Base-by-base conservation (phyloP, 495 filamentous ascomycete species). In the Penicillium arizonense region DNA sequence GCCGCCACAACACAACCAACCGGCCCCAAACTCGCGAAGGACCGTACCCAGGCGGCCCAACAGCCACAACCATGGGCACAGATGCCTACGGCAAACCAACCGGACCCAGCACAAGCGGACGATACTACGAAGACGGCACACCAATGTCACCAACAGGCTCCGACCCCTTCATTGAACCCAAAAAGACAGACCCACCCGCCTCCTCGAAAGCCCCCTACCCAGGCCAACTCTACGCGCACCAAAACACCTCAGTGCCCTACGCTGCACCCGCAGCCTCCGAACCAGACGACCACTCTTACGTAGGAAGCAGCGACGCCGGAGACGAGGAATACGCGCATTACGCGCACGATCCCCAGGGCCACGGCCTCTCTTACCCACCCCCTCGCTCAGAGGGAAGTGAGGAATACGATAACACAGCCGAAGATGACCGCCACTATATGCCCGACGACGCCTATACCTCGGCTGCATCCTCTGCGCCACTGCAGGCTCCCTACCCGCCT, bases 311-410 rank as follows among this genome's bases (percentile, higher is more conserved):
- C 35, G 77, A 81, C 43, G 64, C 76, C 4, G 78, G 75, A 56
- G 82, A 84, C n/a, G 80, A 81, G 12, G 83, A 85, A 9, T 83
- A 80, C 60, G 74, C 72, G 28, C 73, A 76, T 52, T 74, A 81
- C 52, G 69, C 73, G 21, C 77, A 71, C 26, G 80, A 80, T 58
- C 59, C 68, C 7, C 65, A 69, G 14, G 73, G 75, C 5, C 68
- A 59, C 9, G 74, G 69, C 3, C 69, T 77, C n/a, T 56, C 65
- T 3, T 77, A 71, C 38, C 72, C 53, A 12, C 61, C 57, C 11
- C 53, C 70, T 3, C 61, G 61, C 36, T 78, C 72, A 1, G 79
- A 80, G 52, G 79, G 68, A 43, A 78, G 75, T 41, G 82, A 84
- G 30, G 80, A 82, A 30, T 80, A 78, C 56, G 81, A 83, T 47